A percentile compares a stretch with the other conserved stretches of the same genome.
Conservation (phyloP, 768 basidiomycete species). For the Leccinellum rugosiceps region DNA sequence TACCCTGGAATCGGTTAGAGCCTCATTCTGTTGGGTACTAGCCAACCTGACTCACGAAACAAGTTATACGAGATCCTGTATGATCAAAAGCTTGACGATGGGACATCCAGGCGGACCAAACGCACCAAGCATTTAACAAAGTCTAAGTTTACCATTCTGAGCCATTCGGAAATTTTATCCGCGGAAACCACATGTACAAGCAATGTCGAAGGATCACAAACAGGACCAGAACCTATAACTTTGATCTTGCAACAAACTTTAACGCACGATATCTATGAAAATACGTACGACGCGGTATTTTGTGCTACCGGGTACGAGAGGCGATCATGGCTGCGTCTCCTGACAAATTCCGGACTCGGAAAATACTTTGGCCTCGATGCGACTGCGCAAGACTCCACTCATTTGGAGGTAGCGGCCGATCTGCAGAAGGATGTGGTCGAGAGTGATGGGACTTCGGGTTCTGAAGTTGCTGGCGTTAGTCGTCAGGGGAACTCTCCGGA, state of each 20-base stretch:
- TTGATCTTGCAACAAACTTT: slow-evolving; percentile 37
- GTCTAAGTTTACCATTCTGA: slow-evolving; percentile 37
- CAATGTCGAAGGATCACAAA: not conserved
- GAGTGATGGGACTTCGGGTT: not conserved
- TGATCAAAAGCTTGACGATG: slow-evolving; percentile 45
- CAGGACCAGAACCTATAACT: slow-evolving; percentile 11
- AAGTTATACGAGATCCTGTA: slow-evolving; percentile 52
- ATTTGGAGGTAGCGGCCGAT: slow-evolving; percentile 10
- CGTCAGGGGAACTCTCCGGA: not conserved
- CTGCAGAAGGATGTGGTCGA: not conserved
- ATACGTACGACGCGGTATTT: slow-evolving; percentile 45
- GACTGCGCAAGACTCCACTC: not conserved
- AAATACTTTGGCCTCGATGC: slow-evolving; percentile 34
- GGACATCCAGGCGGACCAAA: slow-evolving; percentile 36
- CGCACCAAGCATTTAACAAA: slow-evolving; percentile 4
- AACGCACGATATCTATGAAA: slow-evolving; percentile 29
- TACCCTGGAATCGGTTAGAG: slow-evolving; percentile 41
- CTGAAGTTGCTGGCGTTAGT: not conserved
- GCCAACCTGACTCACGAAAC: not conserved
- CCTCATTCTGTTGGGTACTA: not conserved
- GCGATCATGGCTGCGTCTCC: slow-evolving; percentile 42
- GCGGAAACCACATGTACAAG: slow-evolving; percentile 13
- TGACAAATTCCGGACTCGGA: slow-evolving; percentile 39
- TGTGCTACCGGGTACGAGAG: slow-evolving; percentile 56
- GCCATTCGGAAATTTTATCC: slow-evolving; percentile 37